A percentile compares a stretch with the other conserved stretches of the same genome.
Conservation (phyloP, 1,284 basidiomycete species). For the Filobasidium uniguttulatum region DNA sequence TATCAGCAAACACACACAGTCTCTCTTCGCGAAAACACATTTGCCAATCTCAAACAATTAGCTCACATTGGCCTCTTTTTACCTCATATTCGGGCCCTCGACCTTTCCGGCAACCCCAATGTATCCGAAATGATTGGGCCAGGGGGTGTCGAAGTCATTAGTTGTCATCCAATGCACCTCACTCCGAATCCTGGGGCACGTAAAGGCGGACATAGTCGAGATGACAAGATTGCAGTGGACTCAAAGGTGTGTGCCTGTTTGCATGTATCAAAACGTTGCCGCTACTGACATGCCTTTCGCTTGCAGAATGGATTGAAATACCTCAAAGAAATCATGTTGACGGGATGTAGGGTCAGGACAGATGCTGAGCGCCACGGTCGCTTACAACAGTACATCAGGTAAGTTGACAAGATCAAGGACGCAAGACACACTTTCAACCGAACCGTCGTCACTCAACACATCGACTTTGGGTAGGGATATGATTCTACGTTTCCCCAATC, state of each 20-base stretch:
- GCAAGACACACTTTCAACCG: too few species aligned
- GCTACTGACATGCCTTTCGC: too few species aligned
- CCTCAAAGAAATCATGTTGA: conserved; percentile 4
- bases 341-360: neutral
- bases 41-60: conserved; percentile 23
- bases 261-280: too few species aligned
- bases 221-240: too few species aligned
- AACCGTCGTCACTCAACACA: neutral
- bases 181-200: too few species aligned
- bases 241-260: too few species aligned
- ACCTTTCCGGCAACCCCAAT: conserved; percentile 33
- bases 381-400: neutral
- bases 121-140: conserved; percentile 4
- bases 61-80: conserved; percentile 23
- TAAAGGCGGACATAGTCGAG: too few species aligned
- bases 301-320: neutral
- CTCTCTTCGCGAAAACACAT: conserved; percentile 28
- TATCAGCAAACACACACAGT: conserved; percentile 27
- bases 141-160: conserved; percentile 3
- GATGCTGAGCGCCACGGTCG: neutral
- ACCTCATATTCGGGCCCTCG: conserved; percentile 32
- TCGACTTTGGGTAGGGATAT: conserved; percentile 24
- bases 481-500: conserved; percentile 32
- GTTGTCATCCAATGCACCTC: neutral
- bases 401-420: neutral